A percentile compares a stretch with the other conserved stretches of the same genome.
These are phyloP conservation scores for Plicaturopsis crispa DNA, from an alignment of 768 basidiomycete species.

Conservation along the genomic window DNA sequence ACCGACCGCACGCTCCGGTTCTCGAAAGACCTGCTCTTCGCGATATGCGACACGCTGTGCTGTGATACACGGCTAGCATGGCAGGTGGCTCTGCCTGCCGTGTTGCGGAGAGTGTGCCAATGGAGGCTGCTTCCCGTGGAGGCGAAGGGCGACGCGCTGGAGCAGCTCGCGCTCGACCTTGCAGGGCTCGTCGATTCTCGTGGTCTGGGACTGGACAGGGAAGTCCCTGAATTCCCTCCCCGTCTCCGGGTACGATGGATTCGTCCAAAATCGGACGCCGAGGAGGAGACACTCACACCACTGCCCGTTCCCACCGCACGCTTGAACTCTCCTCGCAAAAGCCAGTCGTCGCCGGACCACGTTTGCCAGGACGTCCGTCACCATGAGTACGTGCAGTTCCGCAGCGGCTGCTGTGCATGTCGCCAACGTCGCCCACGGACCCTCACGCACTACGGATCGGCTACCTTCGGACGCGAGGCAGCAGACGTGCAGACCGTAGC, in stretches of 20 bases:
- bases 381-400: neutral
- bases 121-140: neutral
- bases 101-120: neutral
- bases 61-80: neutral
- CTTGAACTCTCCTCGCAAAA: neutral
- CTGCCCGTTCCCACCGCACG: neutral
- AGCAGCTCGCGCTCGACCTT: neutral
- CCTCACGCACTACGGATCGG: neutral
- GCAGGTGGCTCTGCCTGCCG: neutral
- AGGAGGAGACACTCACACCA: neutral
- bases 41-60: neutral
- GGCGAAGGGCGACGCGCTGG: neutral
- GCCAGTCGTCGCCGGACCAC: neutral
- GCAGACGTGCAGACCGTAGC: too few species aligned
- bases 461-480: too few species aligned
- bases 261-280: neutral
- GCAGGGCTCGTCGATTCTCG: neutral
- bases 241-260: neutral
- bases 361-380: neutral
- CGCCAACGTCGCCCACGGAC: neutral
- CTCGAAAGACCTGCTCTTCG: neutral
- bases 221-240: neutral
- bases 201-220: neutral
- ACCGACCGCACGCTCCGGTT: neutral
- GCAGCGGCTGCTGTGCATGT: neutral